Evolutionary conservation across 305 asterid species (phyloP).

Genomic region (Fraxinus floribunda): DNA sequence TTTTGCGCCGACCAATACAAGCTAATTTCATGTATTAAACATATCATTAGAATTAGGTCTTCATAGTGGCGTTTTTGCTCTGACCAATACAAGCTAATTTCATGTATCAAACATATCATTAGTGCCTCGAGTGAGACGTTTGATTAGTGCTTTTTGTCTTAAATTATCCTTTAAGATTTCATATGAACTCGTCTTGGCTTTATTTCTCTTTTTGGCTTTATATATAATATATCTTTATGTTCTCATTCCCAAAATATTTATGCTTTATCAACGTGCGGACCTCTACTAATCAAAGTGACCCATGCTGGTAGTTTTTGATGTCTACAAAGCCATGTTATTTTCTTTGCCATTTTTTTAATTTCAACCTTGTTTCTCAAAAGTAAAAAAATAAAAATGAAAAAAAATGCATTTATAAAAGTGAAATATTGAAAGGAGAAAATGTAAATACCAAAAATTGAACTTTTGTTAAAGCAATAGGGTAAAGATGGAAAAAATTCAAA

Average conservation of each 20-base stretch:
- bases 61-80: neutral
- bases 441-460: conserved; percentile 8
- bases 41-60: neutral
- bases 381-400: neutral
- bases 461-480: conserved; percentile 17
- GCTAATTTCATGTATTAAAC: neutral
- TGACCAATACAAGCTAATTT: neutral
- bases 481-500: conserved; percentile 17
- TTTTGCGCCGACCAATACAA: neutral
- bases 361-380: conserved; percentile 16
- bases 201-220: neutral
- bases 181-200: neutral
- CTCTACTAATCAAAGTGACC: neutral
- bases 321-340: neutral
- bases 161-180: neutral
- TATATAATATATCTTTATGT: neutral
- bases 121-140: neutral
- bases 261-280: conserved; percentile 8
- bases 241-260: neutral
- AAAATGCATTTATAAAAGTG: conserved; percentile 2
- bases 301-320: conserved; percentile 7
- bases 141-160: neutral
- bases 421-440: conserved; percentile 2
- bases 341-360: conserved; percentile 1
- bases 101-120: neutral